These are phyloP conservation scores for Sequoia sempervirens DNA, from an alignment of 75 land plant genomes.

Conservation along the genomic window DNA sequence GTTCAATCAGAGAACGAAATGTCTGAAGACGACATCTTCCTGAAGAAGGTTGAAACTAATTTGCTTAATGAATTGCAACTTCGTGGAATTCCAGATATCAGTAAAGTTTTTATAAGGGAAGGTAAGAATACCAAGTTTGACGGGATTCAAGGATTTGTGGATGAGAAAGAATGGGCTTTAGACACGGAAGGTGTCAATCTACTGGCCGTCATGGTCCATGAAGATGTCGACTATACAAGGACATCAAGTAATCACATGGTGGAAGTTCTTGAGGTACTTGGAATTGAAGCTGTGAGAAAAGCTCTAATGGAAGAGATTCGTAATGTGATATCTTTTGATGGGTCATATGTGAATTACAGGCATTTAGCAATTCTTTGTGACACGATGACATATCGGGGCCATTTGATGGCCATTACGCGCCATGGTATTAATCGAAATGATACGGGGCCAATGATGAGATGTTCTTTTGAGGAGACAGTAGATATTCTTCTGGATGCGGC, in stretches of 20 bases:
- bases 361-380: conserved; percentile 56
- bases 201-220: conserved; percentile 52
- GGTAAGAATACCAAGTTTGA: conserved; percentile 32
- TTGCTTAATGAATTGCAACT: conserved; percentile 49
- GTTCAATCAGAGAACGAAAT: neutral
- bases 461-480: conserved; percentile 78
- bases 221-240: conserved; percentile 48
- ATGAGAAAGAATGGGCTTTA: conserved; percentile 49
- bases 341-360: conserved; percentile 63
- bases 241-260: conserved; percentile 46
- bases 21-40: conserved; percentile 37
- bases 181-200: conserved; percentile 58
- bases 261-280: conserved; percentile 56
- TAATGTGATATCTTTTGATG: conserved; percentile 48
- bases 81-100: conserved; percentile 50
- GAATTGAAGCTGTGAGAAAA: conserved; percentile 76
- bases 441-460: conserved; percentile 97
- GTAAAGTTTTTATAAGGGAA: conserved; percentile 44
- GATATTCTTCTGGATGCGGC: conserved; percentile 92
- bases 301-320: conserved; percentile 68
- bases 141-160: conserved; percentile 29
- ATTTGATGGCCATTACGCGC: conserved; percentile 49
- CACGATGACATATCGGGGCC: conserved; percentile 52
- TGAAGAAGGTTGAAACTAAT: conserved; percentile 50
- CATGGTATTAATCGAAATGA: conserved; percentile 97